Evolutionary conservation across 208 protist genomes (phyloP).

Genomic region (Tritrichomonas musculus): DNA sequence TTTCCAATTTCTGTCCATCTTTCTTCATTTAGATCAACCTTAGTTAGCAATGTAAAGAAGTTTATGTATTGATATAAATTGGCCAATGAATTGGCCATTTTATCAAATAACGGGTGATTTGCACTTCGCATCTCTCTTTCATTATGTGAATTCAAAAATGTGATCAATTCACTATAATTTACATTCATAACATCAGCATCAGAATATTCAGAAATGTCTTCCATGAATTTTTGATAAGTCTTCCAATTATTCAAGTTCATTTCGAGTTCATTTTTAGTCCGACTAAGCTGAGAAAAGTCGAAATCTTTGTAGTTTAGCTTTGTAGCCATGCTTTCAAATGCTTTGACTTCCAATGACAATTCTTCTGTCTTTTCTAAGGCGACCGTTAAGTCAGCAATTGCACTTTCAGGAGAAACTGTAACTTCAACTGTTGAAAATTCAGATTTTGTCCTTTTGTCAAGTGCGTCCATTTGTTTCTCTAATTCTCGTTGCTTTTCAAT

Average conservation of each 20-base stretch:
- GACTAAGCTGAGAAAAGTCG: not conserved
- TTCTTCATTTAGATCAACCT: not conserved
- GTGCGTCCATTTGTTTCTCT: not conserved
- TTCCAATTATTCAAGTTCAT: not conserved
- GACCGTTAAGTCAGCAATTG: not conserved
- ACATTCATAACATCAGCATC: not conserved
- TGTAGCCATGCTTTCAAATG: not conserved
- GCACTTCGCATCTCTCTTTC: not conserved
- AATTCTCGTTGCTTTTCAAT: not conserved
- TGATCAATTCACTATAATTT: not conserved
- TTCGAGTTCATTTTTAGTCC: not conserved
- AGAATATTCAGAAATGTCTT: not conserved
- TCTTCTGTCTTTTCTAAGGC: not conserved
- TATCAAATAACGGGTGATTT: not conserved
- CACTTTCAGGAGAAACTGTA: not conserved
- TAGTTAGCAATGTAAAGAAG: not conserved
- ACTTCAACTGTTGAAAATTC: not conserved
- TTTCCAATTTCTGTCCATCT: not conserved
- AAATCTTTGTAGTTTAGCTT: not conserved
- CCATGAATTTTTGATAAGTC: not conserved
- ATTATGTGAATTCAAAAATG: not conserved
- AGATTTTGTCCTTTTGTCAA: not conserved
- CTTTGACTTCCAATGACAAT: not conserved
- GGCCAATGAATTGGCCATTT: not conserved
- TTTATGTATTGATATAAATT: not conserved